These are phyloP conservation scores for Claviceps citrina DNA, from an alignment of 2,329 filamentous ascomycete species.

Conservation along the genomic window DNA sequence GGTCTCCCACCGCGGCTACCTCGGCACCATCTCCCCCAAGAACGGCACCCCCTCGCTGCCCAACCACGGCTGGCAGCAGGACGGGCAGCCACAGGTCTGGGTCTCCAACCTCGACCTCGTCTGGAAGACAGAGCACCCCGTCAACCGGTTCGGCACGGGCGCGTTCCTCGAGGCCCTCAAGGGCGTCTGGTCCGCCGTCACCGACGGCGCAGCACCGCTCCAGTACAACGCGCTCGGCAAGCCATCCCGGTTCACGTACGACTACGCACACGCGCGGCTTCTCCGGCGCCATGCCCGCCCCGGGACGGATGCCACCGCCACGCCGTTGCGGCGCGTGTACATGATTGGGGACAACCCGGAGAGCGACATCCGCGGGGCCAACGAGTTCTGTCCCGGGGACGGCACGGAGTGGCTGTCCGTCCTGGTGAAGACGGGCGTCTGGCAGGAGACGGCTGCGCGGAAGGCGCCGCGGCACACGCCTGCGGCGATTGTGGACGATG, in stretches of 20 bases:
- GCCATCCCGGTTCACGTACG: conserved; percentile 61
- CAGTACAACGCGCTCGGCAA: conserved; percentile 64
- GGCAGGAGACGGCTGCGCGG: conserved; percentile 26
- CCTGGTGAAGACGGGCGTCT: conserved; percentile 70
- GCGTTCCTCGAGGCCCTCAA: conserved; percentile 72
- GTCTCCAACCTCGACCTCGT: conserved; percentile 84
- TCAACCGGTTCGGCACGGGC: conserved; percentile 80
- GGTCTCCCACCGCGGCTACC: conserved; percentile 58
- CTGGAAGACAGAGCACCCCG: conserved; percentile 74
- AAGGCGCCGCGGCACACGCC: conserved; percentile 44
- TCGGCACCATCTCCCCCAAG: conserved; percentile 63
- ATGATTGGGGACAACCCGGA: conserved; percentile 90
- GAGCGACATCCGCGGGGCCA: conserved; percentile 80
- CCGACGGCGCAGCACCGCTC: conserved; percentile 43
- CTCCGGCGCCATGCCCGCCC: conserved; percentile 34
- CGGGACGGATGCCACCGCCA: conserved; percentile 27
- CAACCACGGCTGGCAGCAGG: conserved; percentile 66
- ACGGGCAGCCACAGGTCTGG: conserved; percentile 66
- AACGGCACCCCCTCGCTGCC: conserved; percentile 52
- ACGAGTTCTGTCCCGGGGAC: conserved; percentile 50
- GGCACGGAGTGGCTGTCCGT: conserved; percentile 66
- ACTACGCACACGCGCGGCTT: conserved; percentile 60
- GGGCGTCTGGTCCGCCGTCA: conserved; percentile 64
- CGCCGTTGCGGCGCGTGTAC: conserved; percentile 61
- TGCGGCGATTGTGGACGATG: conserved; percentile 54